phyloP scores from a whole-genome alignment of 2,329 filamentous ascomycete genomes.

The Sordariomycetes sp. region DNA sequence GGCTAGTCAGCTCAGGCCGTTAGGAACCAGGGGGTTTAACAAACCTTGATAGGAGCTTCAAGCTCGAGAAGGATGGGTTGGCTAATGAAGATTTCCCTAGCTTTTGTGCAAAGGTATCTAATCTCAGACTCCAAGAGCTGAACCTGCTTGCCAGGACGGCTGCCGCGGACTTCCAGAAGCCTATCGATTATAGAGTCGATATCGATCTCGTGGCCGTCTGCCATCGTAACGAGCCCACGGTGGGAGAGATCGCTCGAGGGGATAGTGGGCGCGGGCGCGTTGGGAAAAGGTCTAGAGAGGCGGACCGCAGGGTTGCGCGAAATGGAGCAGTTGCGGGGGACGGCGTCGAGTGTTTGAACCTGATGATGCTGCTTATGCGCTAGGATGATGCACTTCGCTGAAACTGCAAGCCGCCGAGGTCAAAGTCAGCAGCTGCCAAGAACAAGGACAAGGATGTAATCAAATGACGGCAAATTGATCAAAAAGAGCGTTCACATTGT shows the following conservation, averaged over 20 bases:
- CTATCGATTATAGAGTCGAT: slow-evolving; percentile 99
- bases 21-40: neutral
- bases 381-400: slow-evolving; percentile 21
- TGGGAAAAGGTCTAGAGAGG: slow-evolving; percentile 5
- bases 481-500: no score
- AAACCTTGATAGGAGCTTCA: slow-evolving; percentile 98
- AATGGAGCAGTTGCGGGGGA: slow-evolving; percentile 16
- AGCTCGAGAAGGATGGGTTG: slow-evolving; percentile 97
- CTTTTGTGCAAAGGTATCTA: slow-evolving; percentile 94
- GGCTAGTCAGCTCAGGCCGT: slow-evolving; percentile 8
- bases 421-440: neutral
- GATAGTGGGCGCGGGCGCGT: slow-evolving; percentile 15
- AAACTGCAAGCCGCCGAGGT: slow-evolving; percentile 8
- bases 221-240: slow-evolving; percentile 38
- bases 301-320: slow-evolving; percentile 13
- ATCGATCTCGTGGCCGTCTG: slow-evolving; percentile 78
- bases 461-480: no score
- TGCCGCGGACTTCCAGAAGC: slow-evolving; percentile 93
- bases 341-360: neutral
- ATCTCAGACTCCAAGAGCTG: slow-evolving; percentile 96
- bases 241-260: slow-evolving; percentile 28
- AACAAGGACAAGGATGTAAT: neutral
- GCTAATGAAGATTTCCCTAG: slow-evolving; percentile 98
- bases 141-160: slow-evolving; percentile 96
- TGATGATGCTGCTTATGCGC: slow-evolving; percentile 8